Evolutionary conservation across 2,329 filamentous ascomycete genomes (phyloP), one percentile per base, ranked within the genome.

Genomic region (Eurotiales sp.): DNA sequence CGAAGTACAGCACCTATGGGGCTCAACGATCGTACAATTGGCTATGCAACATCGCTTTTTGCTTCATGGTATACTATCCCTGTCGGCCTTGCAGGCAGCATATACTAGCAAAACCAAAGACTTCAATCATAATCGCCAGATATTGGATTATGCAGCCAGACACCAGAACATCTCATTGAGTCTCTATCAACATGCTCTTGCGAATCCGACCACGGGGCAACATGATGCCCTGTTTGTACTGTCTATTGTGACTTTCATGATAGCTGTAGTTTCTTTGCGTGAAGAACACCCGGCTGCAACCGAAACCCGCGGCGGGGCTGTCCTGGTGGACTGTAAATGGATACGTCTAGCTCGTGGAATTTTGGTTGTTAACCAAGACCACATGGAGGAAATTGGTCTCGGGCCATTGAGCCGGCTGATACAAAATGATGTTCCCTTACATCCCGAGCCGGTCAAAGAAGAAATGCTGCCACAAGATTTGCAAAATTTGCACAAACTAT

Each of bases 11-110:
- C 43, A 56, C 11, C 50, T 65, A 8, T 65, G 61, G 61, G 56
- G 57, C 22, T 57, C 58, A 30, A 57, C 57, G 3, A 47, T 64
- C 11, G 60, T 62, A 19, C 55, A 59, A 14, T 52, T 64, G 39
- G 60, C 54, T 2, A 49, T 66, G 29, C 56, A 55, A 30, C 61
- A 65, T 53, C 56, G 57, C 8, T 64, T 63, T 44, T 54, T 66
- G 12, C 55, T 65, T 14, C 61, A 63, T 47, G 61, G 58, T 4
- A 34, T 66, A 12, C 58, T 66, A 51, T 61, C 61, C 11, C 57
- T 60, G 8, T 56, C 63, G 1, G 63, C 63, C 5, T 55, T 65
- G 3, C 63, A 66, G 43, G 29, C 40, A 14, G 50, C 53, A 2
- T 49, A 44, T 17, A 49, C 53, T 8, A 36, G 11, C 14, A 27